Base-by-base conservation (phyloP, 2,329 filamentous ascomycete genomes). In the Ophiostoma pallidulum region DNA sequence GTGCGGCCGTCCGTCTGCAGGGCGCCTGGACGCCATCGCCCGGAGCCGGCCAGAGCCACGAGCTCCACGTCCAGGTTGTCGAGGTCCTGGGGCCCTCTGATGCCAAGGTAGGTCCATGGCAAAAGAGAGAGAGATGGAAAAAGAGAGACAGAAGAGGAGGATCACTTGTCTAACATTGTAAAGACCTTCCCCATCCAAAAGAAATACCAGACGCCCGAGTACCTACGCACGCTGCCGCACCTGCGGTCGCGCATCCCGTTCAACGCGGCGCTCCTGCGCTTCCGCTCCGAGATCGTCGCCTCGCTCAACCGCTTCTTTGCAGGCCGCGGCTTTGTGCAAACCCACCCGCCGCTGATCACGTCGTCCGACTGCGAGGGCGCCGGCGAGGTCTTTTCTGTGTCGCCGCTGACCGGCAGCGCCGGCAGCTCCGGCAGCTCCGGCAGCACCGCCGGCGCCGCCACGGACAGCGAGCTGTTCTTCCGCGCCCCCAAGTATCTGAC, bases 281-380 rank as follows among this genome's bases (percentile, higher is more conserved):
- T 97, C 51, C 80, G 92, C 53, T 97, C 91, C 26, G 80, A 90
- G 54, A 75, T 83, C 56, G 84, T 89, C 53, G 77, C 81, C 41
- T 75, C 81, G 40, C 64, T 94, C 37, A 86, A 80, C 45, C 75
- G 75, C 40, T 91, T 89, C 66, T 96, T 97, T 66, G 74, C 76
- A 40, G 66, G 71, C 22, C 74, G 79, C 50, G 73, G 79, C 48
- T 91, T 86, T 58, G 75, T 86, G 50, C 85, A 97, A 66, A 87
- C 86, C 8, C 91, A 97, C 57, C 87, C 92, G 4, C 92, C 92
- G 4, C 82, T 97, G 58, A 86, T 98, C 59, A 97, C 92, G 2
- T 96, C 91, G 0, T 95, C 91, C 0, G 92, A 98, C 59, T 98
- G 92, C 60, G 92, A 98, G 68, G 92, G 92, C 4, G 92, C 90